A percentile compares a stretch with the other conserved stretches of the same genome.
phyloP scores from a whole-genome alignment of 2,329 filamentous ascomycete species.

The Fonsecaea pugnacius region DNA sequence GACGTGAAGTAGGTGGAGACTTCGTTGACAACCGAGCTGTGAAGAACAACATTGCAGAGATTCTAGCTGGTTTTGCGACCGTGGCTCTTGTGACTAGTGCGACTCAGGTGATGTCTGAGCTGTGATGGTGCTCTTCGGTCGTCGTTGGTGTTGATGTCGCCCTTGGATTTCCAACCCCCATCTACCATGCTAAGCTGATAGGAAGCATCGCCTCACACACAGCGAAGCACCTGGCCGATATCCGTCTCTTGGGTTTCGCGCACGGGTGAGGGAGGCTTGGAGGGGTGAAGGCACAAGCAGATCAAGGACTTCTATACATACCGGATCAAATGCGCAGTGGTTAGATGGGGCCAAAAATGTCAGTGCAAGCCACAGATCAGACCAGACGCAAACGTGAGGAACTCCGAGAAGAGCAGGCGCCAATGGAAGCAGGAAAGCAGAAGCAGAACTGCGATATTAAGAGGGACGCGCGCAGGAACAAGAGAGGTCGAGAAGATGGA shows the following conservation, averaged over 20 bases:
- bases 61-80: not conserved
- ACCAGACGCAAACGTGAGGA: conserved; percentile 32
- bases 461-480: conserved; percentile 34
- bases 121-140: conserved; percentile 7
- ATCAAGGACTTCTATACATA: conserved; percentile 28
- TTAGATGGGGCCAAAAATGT: conserved; percentile 36
- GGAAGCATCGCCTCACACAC: not conserved
- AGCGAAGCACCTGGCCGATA: not conserved
- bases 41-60: not conserved
- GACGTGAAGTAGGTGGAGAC: not conserved
- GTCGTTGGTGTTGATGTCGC: not conserved
- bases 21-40: not conserved
- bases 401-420: conserved; percentile 36
- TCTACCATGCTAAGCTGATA: not conserved
- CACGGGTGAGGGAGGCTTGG: conserved; percentile 9
- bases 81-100: conserved; percentile 1
- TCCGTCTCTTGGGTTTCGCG: conserved; percentile 17
- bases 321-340: conserved; percentile 37
- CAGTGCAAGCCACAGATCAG: conserved; percentile 35
- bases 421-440: conserved; percentile 35
- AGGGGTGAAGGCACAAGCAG: conserved; percentile 6
- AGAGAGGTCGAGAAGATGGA: conserved; percentile 31
- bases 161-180: conserved; percentile 8
- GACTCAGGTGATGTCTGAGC: not conserved
- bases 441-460: conserved; percentile 36